Percentiles rank a stretch among this genome's conserved stretches.
phyloP scores from a whole-genome alignment of 257 asterid genomes.

The Ilex aquifolium region DNA sequence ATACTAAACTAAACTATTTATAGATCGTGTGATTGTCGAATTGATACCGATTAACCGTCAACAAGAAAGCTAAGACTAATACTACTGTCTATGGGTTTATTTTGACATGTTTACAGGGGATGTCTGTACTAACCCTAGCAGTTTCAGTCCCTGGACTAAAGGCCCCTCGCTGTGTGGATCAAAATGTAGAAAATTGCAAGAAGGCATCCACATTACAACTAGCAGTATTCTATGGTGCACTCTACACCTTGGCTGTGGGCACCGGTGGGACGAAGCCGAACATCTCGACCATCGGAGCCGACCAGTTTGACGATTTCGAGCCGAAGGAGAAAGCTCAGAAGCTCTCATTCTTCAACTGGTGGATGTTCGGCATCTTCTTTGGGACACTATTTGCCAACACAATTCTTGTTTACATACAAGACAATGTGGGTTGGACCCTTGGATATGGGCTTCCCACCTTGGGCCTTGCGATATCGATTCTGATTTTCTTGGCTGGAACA shows the following conservation, averaged over 20 bases:
- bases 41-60: too few species aligned
- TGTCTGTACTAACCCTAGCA: conserved; percentile 58
- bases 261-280: conserved; percentile 94
- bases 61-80: too few species aligned
- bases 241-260: conserved; percentile 67
- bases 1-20: too few species aligned
- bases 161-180: conserved; percentile 59
- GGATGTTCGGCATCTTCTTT: conserved; percentile 81
- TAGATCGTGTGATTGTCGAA: too few species aligned
- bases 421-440: conserved; percentile 79
- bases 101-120: conserved; percentile 44
- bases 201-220: conserved; percentile 56
- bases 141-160: conserved; percentile 58
- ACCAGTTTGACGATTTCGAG: conserved; percentile 80
- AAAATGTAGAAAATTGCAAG: conserved; percentile 34
- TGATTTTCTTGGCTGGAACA: conserved; percentile 63
- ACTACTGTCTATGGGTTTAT: too few species aligned
- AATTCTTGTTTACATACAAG: conserved; percentile 75
- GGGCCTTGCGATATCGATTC: conserved; percentile 54
- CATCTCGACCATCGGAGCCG: conserved; percentile 87
- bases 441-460: conserved; percentile 81
- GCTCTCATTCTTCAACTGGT: conserved; percentile 93
- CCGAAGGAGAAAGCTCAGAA: conserved; percentile 74
- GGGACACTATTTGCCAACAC: conserved; percentile 87
- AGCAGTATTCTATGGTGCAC: conserved; percentile 62